These are phyloP conservation scores for Luffa acutangula DNA, from an alignment of 306 rosid species.

Conservation along the genomic window DNA sequence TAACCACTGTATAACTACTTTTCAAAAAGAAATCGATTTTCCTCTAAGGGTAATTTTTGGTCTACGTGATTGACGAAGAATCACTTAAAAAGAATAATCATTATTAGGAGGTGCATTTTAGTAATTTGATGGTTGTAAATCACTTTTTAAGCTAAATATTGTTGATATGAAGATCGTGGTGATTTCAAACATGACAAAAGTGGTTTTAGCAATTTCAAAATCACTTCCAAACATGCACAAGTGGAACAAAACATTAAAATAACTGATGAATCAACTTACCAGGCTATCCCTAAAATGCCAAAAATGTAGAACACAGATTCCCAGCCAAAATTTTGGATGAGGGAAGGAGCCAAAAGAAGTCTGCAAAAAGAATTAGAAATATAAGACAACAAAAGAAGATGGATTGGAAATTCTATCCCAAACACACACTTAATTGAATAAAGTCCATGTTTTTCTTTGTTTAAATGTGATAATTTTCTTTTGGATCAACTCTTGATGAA, in stretches of 20 bases:
- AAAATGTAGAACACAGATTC: constrained; percentile 84
- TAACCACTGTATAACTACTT: too few relatives aligned
- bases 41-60: too few relatives aligned
- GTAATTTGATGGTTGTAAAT: background rate
- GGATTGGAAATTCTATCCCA: background rate
- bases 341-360: constrained; percentile 88
- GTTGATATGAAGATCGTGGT: too few relatives aligned
- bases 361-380: constrained; percentile 25
- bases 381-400: background rate
- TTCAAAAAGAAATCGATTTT: too few relatives aligned
- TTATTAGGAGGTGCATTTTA: background rate
- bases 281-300: constrained; percentile 66
- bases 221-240: too few relatives aligned
- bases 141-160: background rate
- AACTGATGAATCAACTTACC: constrained; percentile 45
- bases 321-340: constrained; percentile 88
- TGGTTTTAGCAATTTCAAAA: too few relatives aligned
- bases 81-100: background rate
- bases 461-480: background rate
- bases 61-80: background rate
- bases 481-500: too few relatives aligned
- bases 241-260: background rate
- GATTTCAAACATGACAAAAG: too few relatives aligned
- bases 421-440: background rate
- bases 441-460: background rate